Base-by-base conservation (phyloP, 306 rosid species). In the Fragaria nilgerrensis region DNA sequence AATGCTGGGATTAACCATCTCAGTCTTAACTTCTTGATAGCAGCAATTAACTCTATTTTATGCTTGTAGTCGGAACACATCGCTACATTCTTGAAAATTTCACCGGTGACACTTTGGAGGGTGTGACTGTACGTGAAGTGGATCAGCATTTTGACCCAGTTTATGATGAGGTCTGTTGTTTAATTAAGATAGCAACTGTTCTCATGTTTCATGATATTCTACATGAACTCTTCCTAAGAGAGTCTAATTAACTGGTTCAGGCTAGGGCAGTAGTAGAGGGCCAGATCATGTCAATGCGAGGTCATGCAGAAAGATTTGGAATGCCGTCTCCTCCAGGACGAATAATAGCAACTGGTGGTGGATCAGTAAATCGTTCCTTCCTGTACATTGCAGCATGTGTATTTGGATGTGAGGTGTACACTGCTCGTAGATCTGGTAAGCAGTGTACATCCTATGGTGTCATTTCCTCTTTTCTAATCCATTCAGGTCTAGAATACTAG, bases 271-370 rank as follows among this genome's bases (percentile, higher is more conserved):
- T 90, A 74, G 76, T 89, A 63, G 98, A 92, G 82, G 98, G 96
- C 70, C 98, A 92, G 82, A 73, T 94, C 59, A 82, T 90, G 50
- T 94, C 97, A 8, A 92, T 94, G 97, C 86, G 97, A 44, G 97
- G 93, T 78, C 98, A 94, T 80, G 92, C 96, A 8, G 97, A 94
- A 85, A 90, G 98, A 82, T 87, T 90, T 41, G 98, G 98, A 69
- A 90, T 94, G 98, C 97, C 97, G 76, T 89, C 89, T 55, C 97
- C 97, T 70, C 96, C 97, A 56, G 86, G 82, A 73, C 87, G 96
- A 80, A 87, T 94, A 63, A 94, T 94, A 83, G 98, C 97, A 72
- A 94, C 98, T 1, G 98, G 97, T 8, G 97, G 97, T 77, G 97
- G 96, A 16, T 94, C 98, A 25, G 85, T 93, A 49, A 92, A 92